Base-by-base conservation (phyloP, 2,329 filamentous ascomycete species). In the Ceratocystis cubensis region DNA sequence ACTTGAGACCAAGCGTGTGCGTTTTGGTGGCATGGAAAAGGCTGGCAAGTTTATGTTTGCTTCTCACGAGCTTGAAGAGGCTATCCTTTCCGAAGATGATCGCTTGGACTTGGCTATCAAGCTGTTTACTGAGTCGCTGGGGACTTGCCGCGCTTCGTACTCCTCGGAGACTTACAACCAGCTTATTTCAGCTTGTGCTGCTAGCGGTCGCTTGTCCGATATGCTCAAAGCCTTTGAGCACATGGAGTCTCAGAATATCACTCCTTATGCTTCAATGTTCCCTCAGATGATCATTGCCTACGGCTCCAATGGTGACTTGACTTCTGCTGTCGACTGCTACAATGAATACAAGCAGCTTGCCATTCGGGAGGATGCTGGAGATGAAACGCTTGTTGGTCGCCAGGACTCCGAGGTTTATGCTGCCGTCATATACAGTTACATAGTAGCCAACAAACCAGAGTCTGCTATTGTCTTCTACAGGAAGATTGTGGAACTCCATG, bases 241-340 rank as follows among this genome's bases (percentile, higher is more conserved):
- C 75, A 95, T 97, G 91, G 91, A 96, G 75, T 78, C 82, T 45
- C 86, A 83, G 71, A 86, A 86, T 66, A 83, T 90, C 25, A 82
- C 84, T 17, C 90, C 93, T 0, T 86, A 88, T 67, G 87, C 91
- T 5, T 85, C 88, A 59, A 89, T 93, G 64, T 97, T 96, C 76
- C 88, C 91, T 1, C 83, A 87, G 20, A 96, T 99, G 89, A 96
- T 99, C 74, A 86, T 88, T n/a, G 91, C 92, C 0, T 97, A 96
- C 73, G 90, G 90, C 69, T 83, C 84, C 53, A 83, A 83, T 10
- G 89, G 91, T 63, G 91, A 97, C 73, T 78, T 97, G 57, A 81
- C 86, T 71, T 95, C 89, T 71, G 94, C 92, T 22, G 89, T 97
- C 5, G 91, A 96, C 74, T 91, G 91, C 76, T 99, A 96, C 77